Conservation (phyloP, 1,139 yeast species). For the Candida sanyaensis region DNA sequence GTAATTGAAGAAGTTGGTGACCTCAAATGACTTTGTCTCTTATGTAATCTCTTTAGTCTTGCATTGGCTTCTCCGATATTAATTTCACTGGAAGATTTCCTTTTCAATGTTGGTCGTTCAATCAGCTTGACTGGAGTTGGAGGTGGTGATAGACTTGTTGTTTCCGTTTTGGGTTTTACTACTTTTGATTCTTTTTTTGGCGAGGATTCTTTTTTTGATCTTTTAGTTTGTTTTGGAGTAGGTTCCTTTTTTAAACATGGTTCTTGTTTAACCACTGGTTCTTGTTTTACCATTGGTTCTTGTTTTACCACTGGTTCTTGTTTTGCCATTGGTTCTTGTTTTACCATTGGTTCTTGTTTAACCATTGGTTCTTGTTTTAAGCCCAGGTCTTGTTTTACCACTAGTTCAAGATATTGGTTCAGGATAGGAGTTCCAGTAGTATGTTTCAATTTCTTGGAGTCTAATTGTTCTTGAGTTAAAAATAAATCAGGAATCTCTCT, state of each 20-base stretch:
- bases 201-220: slow-evolving; percentile 9
- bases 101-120: slow-evolving; percentile 19
- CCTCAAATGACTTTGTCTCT: slow-evolving; percentile 23
- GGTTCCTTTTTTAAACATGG: slow-evolving; percentile 1
- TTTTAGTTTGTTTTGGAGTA: slow-evolving; percentile 13
- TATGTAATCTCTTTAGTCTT: slow-evolving; percentile 19
- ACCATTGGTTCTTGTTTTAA: background rate
- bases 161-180: background rate
- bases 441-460: slow-evolving; percentile 40
- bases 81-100: slow-evolving; percentile 14
- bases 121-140: slow-evolving; percentile 19
- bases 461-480: slow-evolving; percentile 53
- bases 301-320: slow-evolving; percentile 11
- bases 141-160: slow-evolving; percentile 21
- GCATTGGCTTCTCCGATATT: background rate
- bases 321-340: slow-evolving; percentile 9
- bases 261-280: background rate
- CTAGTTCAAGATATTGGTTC: background rate
- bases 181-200: slow-evolving; percentile 6
- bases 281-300: slow-evolving; percentile 9
- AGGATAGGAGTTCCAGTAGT: slow-evolving; percentile 7
- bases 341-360: slow-evolving; percentile 4
- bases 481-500: slow-evolving; percentile 58
- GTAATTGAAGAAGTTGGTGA: slow-evolving; percentile 2
- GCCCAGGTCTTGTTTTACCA: no score